These are phyloP conservation scores for Ceratocystis papillata DNA, from an alignment of 2,329 filamentous ascomycete genomes.

Conservation along the genomic window DNA sequence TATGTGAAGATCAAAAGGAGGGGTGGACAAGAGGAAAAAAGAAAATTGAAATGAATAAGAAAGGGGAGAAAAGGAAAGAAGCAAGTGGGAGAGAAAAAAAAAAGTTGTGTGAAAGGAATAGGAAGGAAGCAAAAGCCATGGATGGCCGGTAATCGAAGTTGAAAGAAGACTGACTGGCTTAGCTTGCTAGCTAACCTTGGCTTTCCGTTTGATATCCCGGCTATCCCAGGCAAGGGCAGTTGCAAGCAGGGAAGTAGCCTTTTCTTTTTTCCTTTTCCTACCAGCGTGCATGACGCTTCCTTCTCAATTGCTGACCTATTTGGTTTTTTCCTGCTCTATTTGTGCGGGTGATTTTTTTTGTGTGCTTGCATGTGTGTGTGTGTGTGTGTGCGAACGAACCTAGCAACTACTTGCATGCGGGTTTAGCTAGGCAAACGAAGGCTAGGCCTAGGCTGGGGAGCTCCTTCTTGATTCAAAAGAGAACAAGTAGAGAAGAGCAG, in stretches of 20 bases:
- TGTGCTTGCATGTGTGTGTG: not conserved
- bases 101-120: constrained; percentile 8
- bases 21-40: constrained; percentile 9
- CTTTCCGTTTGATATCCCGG: constrained; percentile 8
- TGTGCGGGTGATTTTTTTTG: not conserved
- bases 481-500: constrained; percentile 3
- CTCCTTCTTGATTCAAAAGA: not conserved
- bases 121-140: constrained; percentile 8
- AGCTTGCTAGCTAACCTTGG: not conserved
- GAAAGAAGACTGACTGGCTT: not conserved
- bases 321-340: not conserved
- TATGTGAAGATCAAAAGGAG: constrained; percentile 8
- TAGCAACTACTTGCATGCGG: not conserved
- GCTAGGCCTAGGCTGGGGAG: not conserved
- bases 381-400: not conserved
- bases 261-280: not conserved
- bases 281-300: constrained; percentile 7
- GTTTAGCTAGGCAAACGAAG: not conserved
- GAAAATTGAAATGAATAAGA: not conserved
- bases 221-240: not conserved
- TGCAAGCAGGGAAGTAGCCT: constrained; percentile 1
- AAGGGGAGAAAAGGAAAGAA: constrained; percentile 1
- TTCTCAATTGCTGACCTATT: not conserved
- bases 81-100: not conserved
- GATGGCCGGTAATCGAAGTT: constrained; percentile 9